Evolutionary conservation across 192 early-diverging fungal species (phyloP).

Genomic region (Backusella circina): DNA sequence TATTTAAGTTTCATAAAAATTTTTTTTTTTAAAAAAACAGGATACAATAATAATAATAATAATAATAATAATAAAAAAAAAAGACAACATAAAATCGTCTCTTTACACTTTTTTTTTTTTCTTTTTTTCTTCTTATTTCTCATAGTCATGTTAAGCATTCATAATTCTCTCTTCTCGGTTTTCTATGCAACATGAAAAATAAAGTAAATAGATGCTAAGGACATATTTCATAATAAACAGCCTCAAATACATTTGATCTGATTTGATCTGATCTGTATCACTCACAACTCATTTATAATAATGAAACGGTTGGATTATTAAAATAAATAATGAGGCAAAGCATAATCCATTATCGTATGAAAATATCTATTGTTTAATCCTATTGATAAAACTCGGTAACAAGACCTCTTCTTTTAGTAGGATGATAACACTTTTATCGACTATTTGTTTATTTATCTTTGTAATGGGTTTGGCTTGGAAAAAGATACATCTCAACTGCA

Average conservation of each 20-base stretch:
- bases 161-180: not conserved
- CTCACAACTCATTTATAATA: too few species aligned
- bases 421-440: not conserved
- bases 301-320: too few species aligned
- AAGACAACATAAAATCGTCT: not conserved
- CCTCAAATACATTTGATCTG: not conserved
- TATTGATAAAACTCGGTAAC: not conserved
- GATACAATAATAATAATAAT: not conserved
- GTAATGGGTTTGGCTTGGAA: not conserved
- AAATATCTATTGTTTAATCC: not conserved
- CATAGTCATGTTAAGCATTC: not conserved
- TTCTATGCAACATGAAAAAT: not conserved
- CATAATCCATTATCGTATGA: not conserved
- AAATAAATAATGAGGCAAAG: not conserved
- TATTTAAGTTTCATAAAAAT: not conserved
- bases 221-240: not conserved
- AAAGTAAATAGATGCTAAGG: not conserved
- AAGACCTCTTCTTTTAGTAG: not conserved
- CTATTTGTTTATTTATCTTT: not conserved
- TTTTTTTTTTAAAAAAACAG: not conserved
- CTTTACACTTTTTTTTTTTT: not conserved
- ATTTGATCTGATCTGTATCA: too few species aligned
- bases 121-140: not conserved
- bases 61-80: too few species aligned
- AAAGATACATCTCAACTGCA: not conserved